Evolutionary conservation across 2,329 filamentous ascomycete species (phyloP).

Genomic region (Fusarium temperatum): DNA sequence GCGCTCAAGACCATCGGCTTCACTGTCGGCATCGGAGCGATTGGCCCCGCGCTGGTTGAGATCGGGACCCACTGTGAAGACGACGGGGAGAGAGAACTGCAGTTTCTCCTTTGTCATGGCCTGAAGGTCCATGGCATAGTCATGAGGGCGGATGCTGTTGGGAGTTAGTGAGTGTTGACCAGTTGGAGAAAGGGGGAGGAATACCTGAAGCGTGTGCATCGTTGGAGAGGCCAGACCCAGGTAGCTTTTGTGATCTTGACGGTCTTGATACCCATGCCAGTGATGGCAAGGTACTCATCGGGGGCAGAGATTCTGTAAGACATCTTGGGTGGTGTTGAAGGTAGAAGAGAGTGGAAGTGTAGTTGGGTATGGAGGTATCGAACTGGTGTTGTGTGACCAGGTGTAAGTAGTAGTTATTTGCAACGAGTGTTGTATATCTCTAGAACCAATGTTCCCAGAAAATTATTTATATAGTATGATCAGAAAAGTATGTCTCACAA

Average conservation of each 20-base stretch:
- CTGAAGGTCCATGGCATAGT: conserved; percentile 83
- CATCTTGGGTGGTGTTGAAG: conserved; percentile 47
- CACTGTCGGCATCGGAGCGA: conserved; percentile 10
- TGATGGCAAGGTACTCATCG: conserved; percentile 88
- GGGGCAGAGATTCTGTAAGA: conserved; percentile 76
- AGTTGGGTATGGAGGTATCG: neutral
- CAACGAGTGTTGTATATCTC: conserved; percentile 16
- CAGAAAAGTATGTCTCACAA: neutral
- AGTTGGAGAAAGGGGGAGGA: neutral
- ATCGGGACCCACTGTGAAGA: conserved; percentile 86
- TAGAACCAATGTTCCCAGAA: conserved; percentile 6
- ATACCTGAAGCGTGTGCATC: conserved; percentile 62
- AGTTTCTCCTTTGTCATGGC: conserved; percentile 92
- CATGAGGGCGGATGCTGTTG: conserved; percentile 73
- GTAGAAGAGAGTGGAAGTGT: neutral
- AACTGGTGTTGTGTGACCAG: neutral
- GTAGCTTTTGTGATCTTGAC: conserved; percentile 83
- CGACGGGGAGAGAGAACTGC: conserved; percentile 81
- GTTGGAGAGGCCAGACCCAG: conserved; percentile 76
- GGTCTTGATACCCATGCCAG: conserved; percentile 77
- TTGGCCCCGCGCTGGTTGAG: conserved; percentile 67
- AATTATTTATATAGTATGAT: neutral
- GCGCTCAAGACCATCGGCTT: conserved; percentile 40
- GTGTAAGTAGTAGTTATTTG: neutral
- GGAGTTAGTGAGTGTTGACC: neutral